These are phyloP conservation scores for Periglandula ipomoeae DNA, from an alignment of 2,329 filamentous ascomycete species.

Conservation along the genomic window DNA sequence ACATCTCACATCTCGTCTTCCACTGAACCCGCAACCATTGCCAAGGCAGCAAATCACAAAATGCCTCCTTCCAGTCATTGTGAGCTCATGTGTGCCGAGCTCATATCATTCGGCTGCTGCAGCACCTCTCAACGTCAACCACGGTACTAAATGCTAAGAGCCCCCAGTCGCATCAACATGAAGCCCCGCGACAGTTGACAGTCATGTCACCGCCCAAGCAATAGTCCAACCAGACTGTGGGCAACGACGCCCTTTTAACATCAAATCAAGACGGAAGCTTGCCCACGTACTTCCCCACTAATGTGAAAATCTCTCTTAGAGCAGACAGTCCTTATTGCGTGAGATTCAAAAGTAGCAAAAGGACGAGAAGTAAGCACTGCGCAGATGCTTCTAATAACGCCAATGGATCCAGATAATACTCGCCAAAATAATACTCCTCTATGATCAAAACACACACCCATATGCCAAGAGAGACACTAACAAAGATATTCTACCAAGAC, in stretches of 20 bases:
- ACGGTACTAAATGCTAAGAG: too few species aligned
- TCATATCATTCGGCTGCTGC: conserved; percentile 28
- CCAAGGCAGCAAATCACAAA: not conserved
- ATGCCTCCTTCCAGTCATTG: conserved; percentile 15
- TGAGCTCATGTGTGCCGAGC: conserved; percentile 22
- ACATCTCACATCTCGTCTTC: not conserved
- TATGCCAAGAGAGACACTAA: not conserved
- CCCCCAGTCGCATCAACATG: not conserved
- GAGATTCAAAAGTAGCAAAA: too few species aligned
- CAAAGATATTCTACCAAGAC: conserved; percentile 31
- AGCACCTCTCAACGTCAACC: conserved; percentile 20
- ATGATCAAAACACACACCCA: too few species aligned
- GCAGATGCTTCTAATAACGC: too few species aligned
- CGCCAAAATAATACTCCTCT: too few species aligned
- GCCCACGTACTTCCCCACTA: not conserved
- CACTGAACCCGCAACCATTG: too few species aligned
- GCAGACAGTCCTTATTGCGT: too few species aligned
- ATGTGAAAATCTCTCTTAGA: too few species aligned
- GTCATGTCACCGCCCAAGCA: not conserved
- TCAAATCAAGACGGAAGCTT: not conserved
- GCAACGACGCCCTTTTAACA: not conserved
- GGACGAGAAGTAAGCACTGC: too few species aligned
- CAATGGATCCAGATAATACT: too few species aligned
- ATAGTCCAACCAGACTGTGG: not conserved
- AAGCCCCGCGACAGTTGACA: not conserved